phyloP scores from a whole-genome alignment of 495 filamentous ascomycete species.

The Endocarpon pusillum region DNA sequence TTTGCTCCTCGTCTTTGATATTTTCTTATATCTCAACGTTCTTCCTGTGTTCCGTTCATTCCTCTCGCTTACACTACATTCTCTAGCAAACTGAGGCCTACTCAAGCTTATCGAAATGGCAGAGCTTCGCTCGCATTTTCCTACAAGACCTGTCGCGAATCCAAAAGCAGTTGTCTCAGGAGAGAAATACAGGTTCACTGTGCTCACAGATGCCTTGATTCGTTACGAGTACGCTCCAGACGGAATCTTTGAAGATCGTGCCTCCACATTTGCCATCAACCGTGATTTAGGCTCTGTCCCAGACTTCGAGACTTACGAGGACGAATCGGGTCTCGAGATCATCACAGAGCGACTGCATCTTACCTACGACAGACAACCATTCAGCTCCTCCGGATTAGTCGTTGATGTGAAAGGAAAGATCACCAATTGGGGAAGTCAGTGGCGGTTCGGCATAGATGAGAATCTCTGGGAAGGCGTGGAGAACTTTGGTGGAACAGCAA shows the following conservation, averaged over 20 bases:
- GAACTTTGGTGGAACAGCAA: conserved; percentile 33
- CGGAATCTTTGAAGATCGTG: conserved; percentile 37
- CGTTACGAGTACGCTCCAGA: conserved; percentile 43
- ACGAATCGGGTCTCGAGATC: conserved; percentile 25
- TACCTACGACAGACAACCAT: conserved; percentile 31
- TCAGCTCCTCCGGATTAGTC: conserved; percentile 26
- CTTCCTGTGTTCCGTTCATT: no score
- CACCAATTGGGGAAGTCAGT: conserved; percentile 18
- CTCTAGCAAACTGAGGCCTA: no score
- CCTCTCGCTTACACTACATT: no score
- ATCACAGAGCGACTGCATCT: conserved; percentile 32
- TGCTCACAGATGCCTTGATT: conserved; percentile 32
- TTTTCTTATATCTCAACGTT: no score
- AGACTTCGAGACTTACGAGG: conserved; percentile 24
- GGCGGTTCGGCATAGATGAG: conserved; percentile 26
- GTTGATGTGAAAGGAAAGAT: conserved; percentile 20
- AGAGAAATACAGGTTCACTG: conserved; percentile 34
- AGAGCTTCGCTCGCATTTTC: no score
- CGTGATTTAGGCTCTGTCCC: conserved; percentile 27
- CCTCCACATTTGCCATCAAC: conserved; percentile 37
- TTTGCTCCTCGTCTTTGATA: no score
- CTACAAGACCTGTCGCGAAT: conserved; percentile 24
- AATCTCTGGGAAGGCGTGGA: no score
- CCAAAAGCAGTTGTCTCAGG: conserved; percentile 28
- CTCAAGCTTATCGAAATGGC: no score